These are phyloP conservation scores for Metschnikowia shivogae DNA, from an alignment of 805 yeast genomes.

Conservation along the genomic window DNA sequence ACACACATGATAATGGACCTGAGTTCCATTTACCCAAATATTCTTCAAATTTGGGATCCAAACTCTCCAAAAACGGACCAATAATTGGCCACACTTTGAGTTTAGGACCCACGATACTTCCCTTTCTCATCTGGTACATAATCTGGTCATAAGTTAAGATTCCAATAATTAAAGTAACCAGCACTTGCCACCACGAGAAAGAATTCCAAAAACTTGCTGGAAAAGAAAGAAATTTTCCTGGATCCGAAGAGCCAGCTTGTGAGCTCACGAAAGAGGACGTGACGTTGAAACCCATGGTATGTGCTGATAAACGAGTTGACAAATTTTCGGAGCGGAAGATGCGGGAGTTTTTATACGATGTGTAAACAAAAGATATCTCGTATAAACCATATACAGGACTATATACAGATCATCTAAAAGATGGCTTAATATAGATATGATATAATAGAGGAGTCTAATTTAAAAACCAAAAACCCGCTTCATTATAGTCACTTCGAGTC, in stretches of 20 bases:
- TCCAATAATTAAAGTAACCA: conserved; percentile 44
- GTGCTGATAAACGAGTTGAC: not conserved
- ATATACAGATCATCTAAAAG: not conserved
- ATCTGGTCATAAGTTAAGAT: conserved; percentile 67
- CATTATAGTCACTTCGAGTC: too few species aligned
- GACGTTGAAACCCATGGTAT: not conserved
- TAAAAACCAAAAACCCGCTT: too few species aligned
- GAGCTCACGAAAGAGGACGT: conserved; percentile 1
- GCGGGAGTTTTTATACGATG: conserved; percentile 4
- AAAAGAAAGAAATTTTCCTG: not conserved
- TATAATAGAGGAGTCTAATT: too few species aligned
- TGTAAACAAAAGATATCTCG: conserved; percentile 5
- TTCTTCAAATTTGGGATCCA: conserved; percentile 94
- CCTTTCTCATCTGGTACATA: conserved; percentile 76
- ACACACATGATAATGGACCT: conserved; percentile 93
- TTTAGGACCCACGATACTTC: conserved; percentile 84
- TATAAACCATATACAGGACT: not conserved
- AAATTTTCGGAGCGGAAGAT: conserved; percentile 2
- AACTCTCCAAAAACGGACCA: conserved; percentile 91
- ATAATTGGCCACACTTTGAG: conserved; percentile 90
- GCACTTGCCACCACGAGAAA: conserved; percentile 53
- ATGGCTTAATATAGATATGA: too few species aligned
- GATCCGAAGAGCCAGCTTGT: not conserved
- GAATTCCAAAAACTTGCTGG: conserved; percentile 10
- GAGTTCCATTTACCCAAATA: conserved; percentile 91